These are phyloP conservation scores for Sporisorium sorghi DNA, from an alignment of 1,284 basidiomycete species.

Conservation along the genomic window DNA sequence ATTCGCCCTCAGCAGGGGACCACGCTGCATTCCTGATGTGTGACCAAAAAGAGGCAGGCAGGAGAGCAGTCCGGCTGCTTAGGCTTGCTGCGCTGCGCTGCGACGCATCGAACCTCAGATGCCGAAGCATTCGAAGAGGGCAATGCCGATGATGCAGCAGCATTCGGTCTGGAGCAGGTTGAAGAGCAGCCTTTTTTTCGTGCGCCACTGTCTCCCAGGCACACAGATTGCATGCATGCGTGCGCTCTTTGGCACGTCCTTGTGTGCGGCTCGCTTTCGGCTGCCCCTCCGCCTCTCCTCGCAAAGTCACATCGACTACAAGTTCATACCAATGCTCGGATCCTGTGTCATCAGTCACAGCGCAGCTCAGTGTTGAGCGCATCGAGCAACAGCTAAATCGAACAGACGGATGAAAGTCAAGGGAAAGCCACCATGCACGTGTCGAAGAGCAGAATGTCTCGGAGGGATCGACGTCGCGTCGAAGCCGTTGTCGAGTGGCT, in stretches of 20 bases:
- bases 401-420: not conserved
- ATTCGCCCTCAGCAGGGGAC: not conserved
- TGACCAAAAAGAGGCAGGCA: no score
- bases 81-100: not conserved
- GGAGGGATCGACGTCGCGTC: conserved; percentile 19
- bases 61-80: no score
- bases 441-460: not conserved
- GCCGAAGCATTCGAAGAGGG: not conserved
- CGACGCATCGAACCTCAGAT: not conserved
- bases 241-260: conserved; percentile 3
- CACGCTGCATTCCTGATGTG: conserved; percentile 7
- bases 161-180: not conserved
- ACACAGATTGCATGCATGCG: not conserved
- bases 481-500: not conserved
- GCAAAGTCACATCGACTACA: not conserved
- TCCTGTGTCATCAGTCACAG: not conserved
- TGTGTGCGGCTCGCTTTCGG: no score
- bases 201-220: no score
- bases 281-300: not conserved
- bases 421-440: not conserved
- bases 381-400: not conserved
- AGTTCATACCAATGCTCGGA: not conserved
- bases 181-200: not conserved
- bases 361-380: no score
- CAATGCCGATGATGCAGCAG: conserved; percentile 3